These are phyloP conservation scores for Saccharomycopsis oosterbeekiorum DNA, from an alignment of 805 yeast species.

Conservation along the genomic window DNA sequence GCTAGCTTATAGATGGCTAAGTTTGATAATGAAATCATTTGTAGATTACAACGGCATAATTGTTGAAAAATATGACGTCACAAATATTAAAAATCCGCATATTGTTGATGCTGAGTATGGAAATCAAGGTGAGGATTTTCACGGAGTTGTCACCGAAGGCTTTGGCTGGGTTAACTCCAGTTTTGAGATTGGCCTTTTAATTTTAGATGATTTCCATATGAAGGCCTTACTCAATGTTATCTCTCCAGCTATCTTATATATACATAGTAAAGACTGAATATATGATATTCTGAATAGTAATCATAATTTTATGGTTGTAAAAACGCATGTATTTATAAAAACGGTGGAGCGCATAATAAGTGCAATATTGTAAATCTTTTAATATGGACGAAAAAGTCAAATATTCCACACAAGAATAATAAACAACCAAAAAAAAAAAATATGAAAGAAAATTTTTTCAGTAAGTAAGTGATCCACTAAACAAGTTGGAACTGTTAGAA, in stretches of 20 bases:
- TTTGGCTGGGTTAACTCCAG: slow-evolving; percentile 98
- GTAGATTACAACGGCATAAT: slow-evolving; percentile 91
- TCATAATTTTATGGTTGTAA: too few species aligned
- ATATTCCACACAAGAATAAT: not conserved
- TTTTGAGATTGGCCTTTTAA: slow-evolving; percentile 52
- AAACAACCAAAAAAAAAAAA: not conserved
- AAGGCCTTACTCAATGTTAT: not conserved
- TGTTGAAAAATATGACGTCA: slow-evolving; percentile 90
- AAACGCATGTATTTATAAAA: too few species aligned
- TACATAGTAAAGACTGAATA: not conserved
- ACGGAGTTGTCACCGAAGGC: slow-evolving; percentile 91
- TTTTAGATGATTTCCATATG: not conserved
- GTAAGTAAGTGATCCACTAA: not conserved
- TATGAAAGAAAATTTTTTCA: too few species aligned
- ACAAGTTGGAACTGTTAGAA: too few species aligned
- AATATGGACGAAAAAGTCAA: not conserved
- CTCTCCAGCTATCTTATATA: not conserved
- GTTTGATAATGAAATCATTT: slow-evolving; percentile 73
- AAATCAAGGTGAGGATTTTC: slow-evolving; percentile 86
- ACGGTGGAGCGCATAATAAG: not conserved
- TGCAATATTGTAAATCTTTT: not conserved
- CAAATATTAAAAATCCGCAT: slow-evolving; percentile 68
- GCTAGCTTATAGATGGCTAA: slow-evolving; percentile 77
- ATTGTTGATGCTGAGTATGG: slow-evolving; percentile 49
- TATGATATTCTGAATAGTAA: not conserved